Evolutionary conservation across 176 grass and related monocot genomes (phyloP).

Genomic region (Zea mays): DNA sequence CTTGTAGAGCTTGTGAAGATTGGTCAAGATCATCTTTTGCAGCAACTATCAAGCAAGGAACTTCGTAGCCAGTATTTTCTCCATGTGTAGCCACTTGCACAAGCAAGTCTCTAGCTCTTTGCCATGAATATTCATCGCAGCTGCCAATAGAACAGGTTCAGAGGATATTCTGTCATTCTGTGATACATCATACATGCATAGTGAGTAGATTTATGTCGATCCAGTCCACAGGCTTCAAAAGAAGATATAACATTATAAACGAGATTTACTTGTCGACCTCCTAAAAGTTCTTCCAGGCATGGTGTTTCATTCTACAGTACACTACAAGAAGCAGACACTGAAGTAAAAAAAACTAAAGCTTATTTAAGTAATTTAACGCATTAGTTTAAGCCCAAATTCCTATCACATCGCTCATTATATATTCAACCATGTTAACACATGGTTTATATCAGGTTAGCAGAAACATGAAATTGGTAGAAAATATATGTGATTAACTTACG

Average conservation of each 20-base stretch:
- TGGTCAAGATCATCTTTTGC: slow-evolving; percentile 98
- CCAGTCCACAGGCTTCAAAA: background rate
- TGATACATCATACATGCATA: background rate
- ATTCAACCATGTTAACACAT: background rate
- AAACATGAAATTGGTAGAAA: background rate
- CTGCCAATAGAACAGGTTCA: slow-evolving; percentile 41
- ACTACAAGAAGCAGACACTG: background rate
- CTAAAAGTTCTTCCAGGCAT: background rate
- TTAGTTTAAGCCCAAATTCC: background rate
- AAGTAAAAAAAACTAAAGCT: background rate
- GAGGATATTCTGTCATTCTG: background rate
- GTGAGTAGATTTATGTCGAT: slow-evolving; percentile 6
- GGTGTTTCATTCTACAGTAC: too few relatives aligned
- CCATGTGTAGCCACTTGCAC: slow-evolving; percentile 93
- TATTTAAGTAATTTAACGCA: background rate
- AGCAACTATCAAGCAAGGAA: slow-evolving; percentile 94
- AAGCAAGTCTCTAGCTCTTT: slow-evolving; percentile 83
- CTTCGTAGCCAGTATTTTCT: slow-evolving; percentile 89
- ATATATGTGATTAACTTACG: background rate
- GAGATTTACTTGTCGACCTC: background rate
- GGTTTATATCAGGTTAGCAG: background rate
- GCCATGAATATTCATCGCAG: slow-evolving; percentile 90
- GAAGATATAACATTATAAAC: background rate
- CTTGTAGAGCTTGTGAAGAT: slow-evolving; percentile 79
- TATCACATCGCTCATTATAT: too few relatives aligned